These are phyloP conservation scores for Pseudopyricularia javanii DNA, from an alignment of 2,329 filamentous ascomycete species.

Conservation along the genomic window DNA sequence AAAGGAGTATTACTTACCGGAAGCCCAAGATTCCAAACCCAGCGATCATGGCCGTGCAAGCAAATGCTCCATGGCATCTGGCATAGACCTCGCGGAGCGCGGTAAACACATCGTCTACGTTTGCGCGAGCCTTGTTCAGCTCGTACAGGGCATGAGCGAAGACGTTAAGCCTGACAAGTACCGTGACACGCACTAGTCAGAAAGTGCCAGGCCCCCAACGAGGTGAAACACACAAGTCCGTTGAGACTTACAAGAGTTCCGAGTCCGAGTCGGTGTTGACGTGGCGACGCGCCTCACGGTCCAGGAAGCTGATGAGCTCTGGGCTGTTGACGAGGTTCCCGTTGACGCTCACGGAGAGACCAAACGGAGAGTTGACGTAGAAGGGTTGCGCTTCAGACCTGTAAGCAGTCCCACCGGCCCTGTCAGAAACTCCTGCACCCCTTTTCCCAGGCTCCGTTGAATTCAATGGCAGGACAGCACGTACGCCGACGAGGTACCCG, in stretches of 20 bases:
- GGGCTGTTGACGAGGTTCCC: conserved; percentile 47
- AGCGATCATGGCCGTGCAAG: conserved; percentile 74
- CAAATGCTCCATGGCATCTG: conserved; percentile 66
- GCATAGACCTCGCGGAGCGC: conserved; percentile 63
- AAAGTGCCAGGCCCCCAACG: background rate
- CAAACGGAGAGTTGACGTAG: conserved; percentile 80
- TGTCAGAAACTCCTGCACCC: background rate
- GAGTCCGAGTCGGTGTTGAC: conserved; percentile 87
- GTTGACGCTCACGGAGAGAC: conserved; percentile 32
- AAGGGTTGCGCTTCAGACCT: conserved; percentile 77
- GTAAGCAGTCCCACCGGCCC: conserved; percentile 26
- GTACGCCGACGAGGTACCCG: conserved; percentile 52
- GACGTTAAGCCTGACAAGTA: conserved; percentile 48
- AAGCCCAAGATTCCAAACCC: conserved; percentile 70
- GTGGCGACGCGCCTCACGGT: conserved; percentile 50
- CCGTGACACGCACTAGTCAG: conserved; percentile 1
- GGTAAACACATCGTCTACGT: conserved; percentile 67
- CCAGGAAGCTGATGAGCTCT: conserved; percentile 6
- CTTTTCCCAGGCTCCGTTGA: conserved; percentile 18
- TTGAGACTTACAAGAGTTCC: conserved; percentile 48
- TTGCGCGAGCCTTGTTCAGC: conserved; percentile 74
- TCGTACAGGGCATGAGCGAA: conserved; percentile 77
- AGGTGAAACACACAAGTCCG: conserved; percentile 3
- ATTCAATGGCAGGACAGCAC: background rate
- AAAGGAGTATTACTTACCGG: conserved; percentile 6